Conservation (phyloP, 352 stramenopile genomes). For the Phytophthora vignae region DNA sequence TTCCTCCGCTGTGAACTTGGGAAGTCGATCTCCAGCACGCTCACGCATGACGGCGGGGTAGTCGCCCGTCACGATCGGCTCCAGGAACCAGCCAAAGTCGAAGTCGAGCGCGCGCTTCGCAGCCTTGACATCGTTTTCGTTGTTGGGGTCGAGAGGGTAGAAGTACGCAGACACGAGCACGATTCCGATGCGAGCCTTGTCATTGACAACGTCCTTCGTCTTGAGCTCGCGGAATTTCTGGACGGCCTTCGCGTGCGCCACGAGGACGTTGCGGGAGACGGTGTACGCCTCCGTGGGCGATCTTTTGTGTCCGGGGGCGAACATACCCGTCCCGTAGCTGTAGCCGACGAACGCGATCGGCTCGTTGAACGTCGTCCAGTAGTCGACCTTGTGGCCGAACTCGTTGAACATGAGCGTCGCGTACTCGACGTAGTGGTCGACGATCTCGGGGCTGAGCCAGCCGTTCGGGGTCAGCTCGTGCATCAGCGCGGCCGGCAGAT, state of each 20-base stretch:
- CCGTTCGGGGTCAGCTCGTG: constrained; percentile 47
- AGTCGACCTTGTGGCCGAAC: constrained; percentile 90
- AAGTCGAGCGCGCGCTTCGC: constrained; percentile 80
- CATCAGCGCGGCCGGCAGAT: constrained; percentile 27
- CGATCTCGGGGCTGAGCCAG: constrained; percentile 36
- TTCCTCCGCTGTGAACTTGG: constrained; percentile 85
- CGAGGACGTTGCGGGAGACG: constrained; percentile 82
- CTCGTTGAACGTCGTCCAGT: constrained; percentile 95
- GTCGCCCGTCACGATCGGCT: constrained; percentile 88
- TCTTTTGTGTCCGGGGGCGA: constrained; percentile 38
- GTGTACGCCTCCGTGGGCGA: constrained; percentile 43
- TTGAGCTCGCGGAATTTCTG: constrained; percentile 67
- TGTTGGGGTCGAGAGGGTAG: constrained; percentile 68
- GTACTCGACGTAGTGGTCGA: constrained; percentile 66
- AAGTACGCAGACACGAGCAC: constrained; percentile 75
- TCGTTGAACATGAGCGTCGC: constrained; percentile 84
- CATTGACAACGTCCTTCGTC: constrained; percentile 15
- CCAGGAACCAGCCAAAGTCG: constrained; percentile 86
- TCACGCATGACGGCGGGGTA: constrained; percentile 94
- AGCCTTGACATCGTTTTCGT: constrained; percentile 45
- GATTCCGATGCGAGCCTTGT: constrained; percentile 87
- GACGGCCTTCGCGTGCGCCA: constrained; percentile 88
- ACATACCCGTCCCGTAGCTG: constrained; percentile 79
- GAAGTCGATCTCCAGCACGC: constrained; percentile 77
- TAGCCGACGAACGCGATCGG: constrained; percentile 76